Conservation (phyloP, 257 asterid genomes). For the Henckelia pumila region DNA sequence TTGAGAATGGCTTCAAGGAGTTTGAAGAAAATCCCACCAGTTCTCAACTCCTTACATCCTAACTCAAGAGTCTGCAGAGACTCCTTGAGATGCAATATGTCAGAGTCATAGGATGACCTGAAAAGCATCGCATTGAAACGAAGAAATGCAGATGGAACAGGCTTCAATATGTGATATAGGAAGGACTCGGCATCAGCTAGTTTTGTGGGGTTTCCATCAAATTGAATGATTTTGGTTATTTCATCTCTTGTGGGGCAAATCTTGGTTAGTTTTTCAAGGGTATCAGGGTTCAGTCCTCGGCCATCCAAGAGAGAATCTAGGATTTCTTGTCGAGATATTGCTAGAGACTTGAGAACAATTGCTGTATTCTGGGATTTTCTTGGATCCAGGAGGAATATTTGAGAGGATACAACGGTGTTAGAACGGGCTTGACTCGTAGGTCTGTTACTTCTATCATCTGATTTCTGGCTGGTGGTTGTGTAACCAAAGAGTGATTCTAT, state of each 20-base stretch:
- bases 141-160: slow-evolving; percentile 65
- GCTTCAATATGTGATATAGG: slow-evolving; percentile 62
- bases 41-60: slow-evolving; percentile 66
- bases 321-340: slow-evolving; percentile 58
- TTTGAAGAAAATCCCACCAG: slow-evolving; percentile 57
- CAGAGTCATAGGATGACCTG: slow-evolving; percentile 59
- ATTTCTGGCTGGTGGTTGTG: slow-evolving; percentile 35
- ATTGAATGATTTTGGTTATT: slow-evolving; percentile 52
- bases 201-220: slow-evolving; percentile 52
- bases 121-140: slow-evolving; percentile 74
- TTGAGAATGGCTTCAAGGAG: slow-evolving; percentile 84
- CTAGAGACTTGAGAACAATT: slow-evolving; percentile 65
- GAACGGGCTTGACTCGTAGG: slow-evolving; percentile 29
- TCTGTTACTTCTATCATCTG: slow-evolving; percentile 27
- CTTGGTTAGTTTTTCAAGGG: slow-evolving; percentile 70
- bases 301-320: slow-evolving; percentile 64
- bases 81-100: slow-evolving; percentile 64
- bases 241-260: slow-evolving; percentile 75
- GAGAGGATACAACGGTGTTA: slow-evolving; percentile 38
- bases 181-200: slow-evolving; percentile 87
- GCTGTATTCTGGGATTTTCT: slow-evolving; percentile 80
- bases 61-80: slow-evolving; percentile 58
- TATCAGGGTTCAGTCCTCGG: slow-evolving; percentile 54
- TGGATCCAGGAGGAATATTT: slow-evolving; percentile 64
- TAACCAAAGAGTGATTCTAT: slow-evolving; percentile 78